phyloP scores from a whole-genome alignment of 768 basidiomycete genomes.

The Crassisporium funariophilum region DNA sequence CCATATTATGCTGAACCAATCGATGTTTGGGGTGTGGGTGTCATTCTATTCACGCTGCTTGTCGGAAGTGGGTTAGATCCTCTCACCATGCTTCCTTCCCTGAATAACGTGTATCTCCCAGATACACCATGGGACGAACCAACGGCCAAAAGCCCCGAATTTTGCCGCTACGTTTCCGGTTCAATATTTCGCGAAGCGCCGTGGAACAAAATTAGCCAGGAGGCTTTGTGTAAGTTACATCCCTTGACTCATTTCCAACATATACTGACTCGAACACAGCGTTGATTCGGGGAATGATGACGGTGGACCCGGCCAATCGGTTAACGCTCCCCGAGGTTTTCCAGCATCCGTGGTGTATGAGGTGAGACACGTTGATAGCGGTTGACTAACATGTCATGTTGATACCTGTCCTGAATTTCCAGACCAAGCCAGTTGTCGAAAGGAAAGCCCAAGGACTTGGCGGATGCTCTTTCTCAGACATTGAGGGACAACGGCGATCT shows the following conservation, averaged over 20 bases:
- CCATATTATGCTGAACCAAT: constrained; percentile 91
- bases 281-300: constrained; percentile 73
- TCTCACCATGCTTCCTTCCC: background rate
- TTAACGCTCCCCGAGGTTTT: constrained; percentile 55
- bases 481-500: constrained; percentile 76
- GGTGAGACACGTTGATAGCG: constrained; percentile 38
- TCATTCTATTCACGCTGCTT: constrained; percentile 90
- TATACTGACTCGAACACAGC: constrained; percentile 43
- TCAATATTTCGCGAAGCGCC: constrained; percentile 74
- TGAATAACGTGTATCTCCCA: constrained; percentile 28
- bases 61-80: constrained; percentile 76
- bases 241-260: background rate
- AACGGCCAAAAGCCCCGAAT: constrained; percentile 78
- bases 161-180: constrained; percentile 70
- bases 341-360: constrained; percentile 73
- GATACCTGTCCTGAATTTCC: background rate
- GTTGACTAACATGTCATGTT: background rate
- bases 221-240: constrained; percentile 60
- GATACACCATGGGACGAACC: constrained; percentile 99
- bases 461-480: constrained; percentile 68
- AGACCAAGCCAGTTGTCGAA: constrained; percentile 74
- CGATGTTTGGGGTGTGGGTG: constrained; percentile 95
- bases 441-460: constrained; percentile 53
- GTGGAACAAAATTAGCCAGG: constrained; percentile 67
- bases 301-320: constrained; percentile 67